These are phyloP conservation scores for Aureobasidium sp. DNA, from an alignment of 2,329 filamentous ascomycete genomes.

Conservation along the genomic window DNA sequence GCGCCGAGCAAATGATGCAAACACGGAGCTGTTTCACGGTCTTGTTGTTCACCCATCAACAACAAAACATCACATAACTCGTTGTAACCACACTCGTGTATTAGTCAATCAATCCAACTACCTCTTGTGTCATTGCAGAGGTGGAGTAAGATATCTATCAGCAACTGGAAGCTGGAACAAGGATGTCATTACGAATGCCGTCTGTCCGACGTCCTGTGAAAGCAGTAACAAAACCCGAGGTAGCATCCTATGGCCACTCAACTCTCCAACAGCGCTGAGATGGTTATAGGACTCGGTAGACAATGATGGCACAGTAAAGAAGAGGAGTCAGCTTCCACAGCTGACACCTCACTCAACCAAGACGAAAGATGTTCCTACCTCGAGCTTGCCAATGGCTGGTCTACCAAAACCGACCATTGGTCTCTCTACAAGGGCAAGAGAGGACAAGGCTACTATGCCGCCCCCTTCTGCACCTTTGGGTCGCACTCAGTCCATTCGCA, in stretches of 20 bases:
- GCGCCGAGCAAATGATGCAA: slow-evolving; percentile 12
- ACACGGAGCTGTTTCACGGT: neutral
- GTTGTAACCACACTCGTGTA: too few relatives aligned
- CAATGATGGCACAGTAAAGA: neutral
- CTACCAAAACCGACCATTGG: neutral
- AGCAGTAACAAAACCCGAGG: slow-evolving; percentile 10
- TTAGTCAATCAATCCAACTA: too few relatives aligned
- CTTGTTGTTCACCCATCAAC: slow-evolving; percentile 6
- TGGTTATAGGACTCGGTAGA: slow-evolving; percentile 15
- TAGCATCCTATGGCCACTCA: slow-evolving; percentile 12
- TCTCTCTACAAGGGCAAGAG: neutral
- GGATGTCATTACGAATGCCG: slow-evolving; percentile 15
- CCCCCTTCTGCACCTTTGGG: neutral
- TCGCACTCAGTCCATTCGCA: slow-evolving; percentile 1
- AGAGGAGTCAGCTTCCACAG: slow-evolving; percentile 20
- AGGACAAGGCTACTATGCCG: slow-evolving; percentile 18
- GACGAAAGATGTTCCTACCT: slow-evolving; percentile 4
- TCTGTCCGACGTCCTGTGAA: neutral
- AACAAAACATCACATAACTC: slow-evolving; percentile 5
- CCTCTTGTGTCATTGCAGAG: neutral
- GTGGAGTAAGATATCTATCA: neutral
- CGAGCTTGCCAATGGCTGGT: slow-evolving; percentile 3
- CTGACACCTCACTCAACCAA: slow-evolving; percentile 16
- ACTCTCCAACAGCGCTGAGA: slow-evolving; percentile 22
- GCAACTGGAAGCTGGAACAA: neutral